Conservation (phyloP, 23 red algal species). For the Gracilariopsis chorda region DNA sequence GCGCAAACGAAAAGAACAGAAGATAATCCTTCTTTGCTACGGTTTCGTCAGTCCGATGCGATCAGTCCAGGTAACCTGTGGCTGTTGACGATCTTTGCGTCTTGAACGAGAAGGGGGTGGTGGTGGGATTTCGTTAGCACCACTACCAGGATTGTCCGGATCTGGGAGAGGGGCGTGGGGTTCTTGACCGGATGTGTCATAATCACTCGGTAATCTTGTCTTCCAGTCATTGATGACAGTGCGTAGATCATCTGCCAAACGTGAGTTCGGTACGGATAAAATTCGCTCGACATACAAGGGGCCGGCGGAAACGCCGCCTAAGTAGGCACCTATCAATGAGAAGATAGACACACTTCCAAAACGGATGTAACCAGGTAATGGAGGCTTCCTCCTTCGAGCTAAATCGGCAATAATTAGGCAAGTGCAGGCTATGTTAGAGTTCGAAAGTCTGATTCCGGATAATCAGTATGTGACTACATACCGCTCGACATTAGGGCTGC, state of each 20-base stretch:
- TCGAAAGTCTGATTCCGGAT: too few relatives aligned
- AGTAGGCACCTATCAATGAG: constrained; percentile 43
- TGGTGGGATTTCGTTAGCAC: neutral
- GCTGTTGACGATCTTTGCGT: neutral
- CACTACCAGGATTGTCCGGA: constrained; percentile 8
- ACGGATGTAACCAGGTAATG: constrained; percentile 18
- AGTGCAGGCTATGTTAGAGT: too few relatives aligned
- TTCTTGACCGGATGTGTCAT: neutral
- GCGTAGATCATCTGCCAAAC: constrained; percentile 52
- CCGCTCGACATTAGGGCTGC: constrained; percentile 24
- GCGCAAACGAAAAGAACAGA: too few relatives aligned
- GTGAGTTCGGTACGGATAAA: constrained; percentile 32
- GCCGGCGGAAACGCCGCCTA: constrained; percentile 40
- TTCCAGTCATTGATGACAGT: constrained; percentile 54
- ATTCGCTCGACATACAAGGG: constrained; percentile 48
- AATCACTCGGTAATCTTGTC: constrained; percentile 28
- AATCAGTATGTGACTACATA: too few relatives aligned
- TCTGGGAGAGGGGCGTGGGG: constrained; percentile 24
- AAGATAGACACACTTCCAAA: constrained; percentile 33
- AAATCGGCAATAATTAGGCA: too few relatives aligned
- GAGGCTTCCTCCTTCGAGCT: constrained; percentile 35
- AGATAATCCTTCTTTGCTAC: neutral
- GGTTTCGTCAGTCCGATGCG: constrained; percentile 29
- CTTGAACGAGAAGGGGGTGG: neutral
- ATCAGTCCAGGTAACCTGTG: constrained; percentile 14